Evolutionary conservation across 371 early-diverging fungal genomes (phyloP).

Genomic region (Mucor ambiguus): DNA sequence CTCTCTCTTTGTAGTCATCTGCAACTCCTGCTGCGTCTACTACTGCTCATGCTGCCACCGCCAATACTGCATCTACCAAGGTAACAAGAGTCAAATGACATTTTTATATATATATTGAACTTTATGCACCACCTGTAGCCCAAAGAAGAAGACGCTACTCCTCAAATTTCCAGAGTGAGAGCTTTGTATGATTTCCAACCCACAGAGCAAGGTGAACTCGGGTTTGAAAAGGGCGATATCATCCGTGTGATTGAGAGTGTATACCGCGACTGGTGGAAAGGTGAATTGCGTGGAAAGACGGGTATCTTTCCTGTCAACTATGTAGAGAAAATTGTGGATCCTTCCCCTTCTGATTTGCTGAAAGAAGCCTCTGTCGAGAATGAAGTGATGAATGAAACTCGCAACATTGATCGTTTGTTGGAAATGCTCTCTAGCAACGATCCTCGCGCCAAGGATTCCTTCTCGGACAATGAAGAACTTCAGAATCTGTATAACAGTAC

Average conservation of each 20-base stretch:
- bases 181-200: conserved; percentile 88
- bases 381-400: conserved; percentile 71
- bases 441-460: conserved; percentile 72
- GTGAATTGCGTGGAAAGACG: conserved; percentile 67
- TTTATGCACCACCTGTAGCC: neutral
- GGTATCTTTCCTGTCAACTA: conserved; percentile 93
- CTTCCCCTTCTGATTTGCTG: conserved; percentile 58
- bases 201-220: conserved; percentile 82
- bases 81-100: conserved; percentile 7
- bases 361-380: conserved; percentile 71
- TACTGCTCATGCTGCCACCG: conserved; percentile 7
- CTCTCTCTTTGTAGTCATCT: conserved; percentile 22
- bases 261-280: conserved; percentile 94
- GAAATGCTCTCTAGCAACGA: conserved; percentile 75
- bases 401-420: conserved; percentile 79
- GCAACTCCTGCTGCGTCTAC: conserved; percentile 24
- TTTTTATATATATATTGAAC: neutral
- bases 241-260: conserved; percentile 83
- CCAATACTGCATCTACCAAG: conserved; percentile 14
- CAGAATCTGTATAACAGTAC: conserved; percentile 77
- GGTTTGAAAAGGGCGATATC: conserved; percentile 78
- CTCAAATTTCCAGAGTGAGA: conserved; percentile 72
- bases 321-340: conserved; percentile 69
- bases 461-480: conserved; percentile 86
- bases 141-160: conserved; percentile 19